Evolutionary conservation across 148 eudicot species (phyloP).

Genomic region (Rheum nobile): DNA sequence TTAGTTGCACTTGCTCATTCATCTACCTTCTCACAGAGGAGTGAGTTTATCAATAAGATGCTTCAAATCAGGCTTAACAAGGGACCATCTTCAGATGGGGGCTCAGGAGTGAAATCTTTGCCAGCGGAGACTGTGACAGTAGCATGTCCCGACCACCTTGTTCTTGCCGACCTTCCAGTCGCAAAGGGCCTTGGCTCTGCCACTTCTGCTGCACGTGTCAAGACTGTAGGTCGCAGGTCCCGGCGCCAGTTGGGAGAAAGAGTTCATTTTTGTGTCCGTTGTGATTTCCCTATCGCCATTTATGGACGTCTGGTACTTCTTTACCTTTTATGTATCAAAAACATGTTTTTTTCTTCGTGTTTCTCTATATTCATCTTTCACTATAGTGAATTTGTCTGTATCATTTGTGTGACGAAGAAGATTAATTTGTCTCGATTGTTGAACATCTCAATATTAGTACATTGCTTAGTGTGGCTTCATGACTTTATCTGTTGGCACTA

Average conservation of each 20-base stretch:
- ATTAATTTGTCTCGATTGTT: background rate
- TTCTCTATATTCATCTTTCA: background rate
- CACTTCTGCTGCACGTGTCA: slow-evolving; percentile 40
- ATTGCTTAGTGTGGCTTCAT: background rate
- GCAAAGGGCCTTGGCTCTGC: slow-evolving; percentile 86
- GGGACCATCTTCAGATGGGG: slow-evolving; percentile 51
- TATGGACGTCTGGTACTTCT: slow-evolving; percentile 83
- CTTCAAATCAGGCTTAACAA: slow-evolving; percentile 82
- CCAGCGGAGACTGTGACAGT: slow-evolving; percentile 71
- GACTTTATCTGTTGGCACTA: background rate
- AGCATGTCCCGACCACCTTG: slow-evolving; percentile 94
- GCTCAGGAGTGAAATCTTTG: slow-evolving; percentile 32
- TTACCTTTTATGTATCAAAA: background rate
- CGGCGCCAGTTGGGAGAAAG: slow-evolving; percentile 91
- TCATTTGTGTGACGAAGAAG: background rate
- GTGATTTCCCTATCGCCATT: slow-evolving; percentile 88
- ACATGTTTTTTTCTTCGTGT: background rate
- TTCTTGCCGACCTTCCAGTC: slow-evolving; percentile 90
- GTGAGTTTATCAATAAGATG: slow-evolving; percentile 34
- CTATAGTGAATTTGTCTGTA: no score
- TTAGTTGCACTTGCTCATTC: background rate
- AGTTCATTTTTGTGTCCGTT: slow-evolving; percentile 90
- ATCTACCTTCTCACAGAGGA: background rate
- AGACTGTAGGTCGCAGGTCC: slow-evolving; percentile 79
- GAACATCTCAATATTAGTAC: background rate